Base-by-base conservation (phyloP, 1,284 basidiomycete genomes). In the Kwoniella shivajii region DNA sequence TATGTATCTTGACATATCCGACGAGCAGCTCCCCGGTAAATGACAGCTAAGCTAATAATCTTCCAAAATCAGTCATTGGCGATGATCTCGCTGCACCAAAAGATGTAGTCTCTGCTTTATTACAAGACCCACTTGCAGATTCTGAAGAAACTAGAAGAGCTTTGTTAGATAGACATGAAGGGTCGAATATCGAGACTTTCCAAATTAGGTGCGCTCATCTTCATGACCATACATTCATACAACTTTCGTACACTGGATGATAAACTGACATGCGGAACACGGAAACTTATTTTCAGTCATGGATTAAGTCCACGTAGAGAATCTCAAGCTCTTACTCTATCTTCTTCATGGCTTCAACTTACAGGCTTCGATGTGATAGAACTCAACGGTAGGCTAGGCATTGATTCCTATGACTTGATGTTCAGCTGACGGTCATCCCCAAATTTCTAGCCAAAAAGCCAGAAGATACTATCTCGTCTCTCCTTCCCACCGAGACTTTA, bases 71-170 rank as follows among this genome's bases (percentile, higher is more conserved):
- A 74, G 75, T 77, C 3, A 65, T 66, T 22, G 74, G 75, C n/a
- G 73, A 74, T 48, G 13, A 27, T 1, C 47, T 65, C 14, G 60
- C 68, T 5, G 68, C 60, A 6, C 67, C 71, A 1, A 57, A 62
- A 42, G 72, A 72, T 20, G 57, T 78, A 9, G 67, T 78, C 3
- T 71, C 74, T 4, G 70, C 74, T 5, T 48, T 78, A 1, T 53
- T 77, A 14, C 67, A 73, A 50, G 75, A 77, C 52, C 71, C 71
- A 1, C 60, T 74, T 2, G 52, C 65, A 0, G 69, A 72, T 43
- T 58, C 63, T 22, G 63, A 61, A 6, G 54, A 18, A 14, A 65
- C 60, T 24, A 54, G 64, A 46, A 59, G 39, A n/a, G 64, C 66
- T 7, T 51, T 75, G 24, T 20, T 69, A 10, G 47, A 11, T 20